Percentiles rank a stretch among this genome's conserved stretches.
Evolutionary conservation across 345 rosid genomes (phyloP).

Genomic region (Rhodamnia argentea): DNA sequence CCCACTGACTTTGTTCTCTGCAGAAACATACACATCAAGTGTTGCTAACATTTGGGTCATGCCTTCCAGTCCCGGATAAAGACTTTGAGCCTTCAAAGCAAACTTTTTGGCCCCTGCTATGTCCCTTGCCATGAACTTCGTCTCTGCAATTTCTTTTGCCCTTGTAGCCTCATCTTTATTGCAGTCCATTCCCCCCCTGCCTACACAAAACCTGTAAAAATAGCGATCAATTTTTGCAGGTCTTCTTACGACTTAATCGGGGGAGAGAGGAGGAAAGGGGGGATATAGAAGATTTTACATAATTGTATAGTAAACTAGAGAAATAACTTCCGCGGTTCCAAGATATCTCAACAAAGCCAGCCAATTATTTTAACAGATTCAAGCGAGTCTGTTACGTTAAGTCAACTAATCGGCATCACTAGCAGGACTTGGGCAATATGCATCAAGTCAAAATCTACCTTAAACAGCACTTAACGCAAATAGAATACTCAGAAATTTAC

Average conservation of each 20-base stretch:
- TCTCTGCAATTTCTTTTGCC: conserved; percentile 38
- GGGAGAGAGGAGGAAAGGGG: neutral
- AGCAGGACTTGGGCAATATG: neutral
- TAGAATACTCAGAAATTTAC: neutral
- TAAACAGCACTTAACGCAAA: neutral
- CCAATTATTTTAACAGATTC: neutral
- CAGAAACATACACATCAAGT: conserved; percentile 21
- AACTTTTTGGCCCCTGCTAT: conserved; percentile 27
- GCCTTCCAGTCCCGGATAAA: conserved; percentile 37
- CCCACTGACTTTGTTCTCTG: conserved; percentile 24
- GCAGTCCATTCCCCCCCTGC: conserved; percentile 24
- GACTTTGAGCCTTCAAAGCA: conserved; percentile 32
- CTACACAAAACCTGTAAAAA: neutral
- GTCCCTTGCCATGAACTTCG: conserved; percentile 24
- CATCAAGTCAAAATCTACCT: neutral
- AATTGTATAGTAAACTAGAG: neutral
- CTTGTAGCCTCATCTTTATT: conserved; percentile 35
- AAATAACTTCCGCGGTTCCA: neutral
- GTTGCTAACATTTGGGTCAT: conserved; percentile 22
- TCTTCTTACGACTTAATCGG: neutral
- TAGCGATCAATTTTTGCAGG: neutral
- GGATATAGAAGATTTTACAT: neutral
- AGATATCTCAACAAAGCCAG: neutral
- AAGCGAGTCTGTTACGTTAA: neutral
- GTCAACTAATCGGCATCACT: neutral